phyloP scores from a whole-genome alignment of 257 asterid genomes.

The Salvia miltiorrhiza region DNA sequence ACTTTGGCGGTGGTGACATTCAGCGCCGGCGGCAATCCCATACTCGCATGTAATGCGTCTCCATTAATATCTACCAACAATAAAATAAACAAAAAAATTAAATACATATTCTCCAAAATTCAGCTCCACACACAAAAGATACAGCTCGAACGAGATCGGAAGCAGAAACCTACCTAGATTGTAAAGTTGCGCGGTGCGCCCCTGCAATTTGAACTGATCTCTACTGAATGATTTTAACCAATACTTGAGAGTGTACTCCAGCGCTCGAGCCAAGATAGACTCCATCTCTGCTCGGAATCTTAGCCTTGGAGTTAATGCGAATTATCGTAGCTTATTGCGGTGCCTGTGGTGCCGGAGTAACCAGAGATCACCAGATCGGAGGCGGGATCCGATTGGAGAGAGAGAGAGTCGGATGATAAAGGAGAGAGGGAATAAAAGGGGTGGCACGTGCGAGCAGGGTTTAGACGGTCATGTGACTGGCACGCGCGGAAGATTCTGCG shows the following conservation, averaged over 20 bases:
- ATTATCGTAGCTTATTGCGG: slow-evolving; percentile 1
- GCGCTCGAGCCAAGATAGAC: slow-evolving; percentile 85
- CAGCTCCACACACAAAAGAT: slow-evolving; percentile 18
- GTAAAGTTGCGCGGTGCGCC: slow-evolving; percentile 80
- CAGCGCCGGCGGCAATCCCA: slow-evolving; percentile 96
- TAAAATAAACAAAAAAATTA: not conserved
- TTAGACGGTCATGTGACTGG: slow-evolving; percentile 13
- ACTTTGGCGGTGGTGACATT: slow-evolving; percentile 88
- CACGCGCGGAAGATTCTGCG: slow-evolving; percentile 41
- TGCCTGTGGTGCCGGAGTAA: slow-evolving; percentile 22
- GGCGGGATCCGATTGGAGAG: slow-evolving; percentile 27
- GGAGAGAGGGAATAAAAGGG: slow-evolving; percentile 14
- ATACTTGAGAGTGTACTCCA: slow-evolving; percentile 92
- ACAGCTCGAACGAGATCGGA: slow-evolving; percentile 16
- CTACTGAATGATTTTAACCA: slow-evolving; percentile 92
- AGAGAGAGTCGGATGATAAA: not conserved
- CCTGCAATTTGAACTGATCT: slow-evolving; percentile 97
- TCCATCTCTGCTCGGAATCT: slow-evolving; percentile 51
- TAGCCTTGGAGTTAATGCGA: slow-evolving; percentile 9
- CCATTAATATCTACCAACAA: slow-evolving; percentile 71
- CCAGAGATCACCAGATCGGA: slow-evolving; percentile 38
- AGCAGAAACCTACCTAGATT: slow-evolving; percentile 62
- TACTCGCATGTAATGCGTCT: slow-evolving; percentile 91
- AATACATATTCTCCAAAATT: slow-evolving; percentile 3
- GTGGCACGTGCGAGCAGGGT: slow-evolving; percentile 49